phyloP scores from a whole-genome alignment of 345 rosid genomes.

The Mallotus nudiflorus region DNA sequence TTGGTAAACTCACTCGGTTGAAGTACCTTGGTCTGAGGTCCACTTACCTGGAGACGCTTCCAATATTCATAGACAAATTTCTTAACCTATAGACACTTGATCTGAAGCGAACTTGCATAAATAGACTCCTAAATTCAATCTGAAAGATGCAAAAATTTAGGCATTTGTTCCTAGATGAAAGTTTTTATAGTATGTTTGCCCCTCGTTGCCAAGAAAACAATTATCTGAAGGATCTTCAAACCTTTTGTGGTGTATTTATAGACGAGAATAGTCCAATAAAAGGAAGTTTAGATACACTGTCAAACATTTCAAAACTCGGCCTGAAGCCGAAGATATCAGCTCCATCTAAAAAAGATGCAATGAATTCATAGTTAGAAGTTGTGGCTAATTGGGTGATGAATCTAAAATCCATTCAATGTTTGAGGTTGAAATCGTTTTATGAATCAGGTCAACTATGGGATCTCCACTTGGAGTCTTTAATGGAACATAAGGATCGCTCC shows the following conservation, averaged over 20 bases:
- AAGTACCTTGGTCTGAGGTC: neutral
- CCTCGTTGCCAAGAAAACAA: neutral
- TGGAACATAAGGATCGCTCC: neutral
- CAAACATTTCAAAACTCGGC: neutral
- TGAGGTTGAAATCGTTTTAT: constrained; percentile 1
- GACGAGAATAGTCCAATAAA: constrained; percentile 4
- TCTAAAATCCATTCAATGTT: neutral
- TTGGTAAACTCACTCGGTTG: neutral
- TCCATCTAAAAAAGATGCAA: neutral
- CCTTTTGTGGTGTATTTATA: neutral
- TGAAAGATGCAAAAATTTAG: constrained; percentile 8
- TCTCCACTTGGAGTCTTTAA: neutral
- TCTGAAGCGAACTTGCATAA: constrained; percentile 2
- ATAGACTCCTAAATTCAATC: neutral
- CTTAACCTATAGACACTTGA: neutral
- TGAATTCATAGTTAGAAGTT: neutral
- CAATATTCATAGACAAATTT: neutral
- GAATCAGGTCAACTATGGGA: neutral
- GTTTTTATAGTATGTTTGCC: neutral
- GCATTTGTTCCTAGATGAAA: constrained; percentile 5
- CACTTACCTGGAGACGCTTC: neutral
- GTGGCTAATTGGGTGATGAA: constrained; percentile 4
- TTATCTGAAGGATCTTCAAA: neutral
- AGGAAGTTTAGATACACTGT: neutral
- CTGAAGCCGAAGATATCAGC: neutral